Evolutionary conservation across 129 eudicot species (phyloP), one percentile per base, ranked within the genome.

Genomic region (Chrysanthemum seticuspe): DNA sequence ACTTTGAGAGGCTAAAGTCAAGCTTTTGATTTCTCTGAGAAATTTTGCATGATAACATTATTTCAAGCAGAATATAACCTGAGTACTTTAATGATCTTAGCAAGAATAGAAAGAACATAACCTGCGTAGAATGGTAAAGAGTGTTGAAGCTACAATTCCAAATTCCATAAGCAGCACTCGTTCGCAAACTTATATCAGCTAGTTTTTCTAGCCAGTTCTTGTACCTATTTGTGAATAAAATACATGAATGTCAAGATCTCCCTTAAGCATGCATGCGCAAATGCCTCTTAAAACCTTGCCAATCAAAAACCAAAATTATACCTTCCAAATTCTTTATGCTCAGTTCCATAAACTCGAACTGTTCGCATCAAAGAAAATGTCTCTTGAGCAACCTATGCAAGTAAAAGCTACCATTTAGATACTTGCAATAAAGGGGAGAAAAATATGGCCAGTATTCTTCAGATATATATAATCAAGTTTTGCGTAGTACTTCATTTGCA

Each of bases 271-370:
- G 50, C 72, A 67, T 34, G 62, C 6, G 50, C 14, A 47, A 70
- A 49, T 65, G 47, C 45, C 70, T 70, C 23, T 65, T 45, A 40
- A 40, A 40, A 40, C 2, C 2, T 40, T 40, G 47, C 10, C 15
- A 44, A 61, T 13, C 31, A 68, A 65, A 13, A 68, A 49, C 56
- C 50, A 71, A 53, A 54, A 8, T 29, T 40, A 65, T 78, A 95
- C 99, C 99, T 91, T 71, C 75, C 81, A 71, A 82, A 77, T 88
- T 95, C 99, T 83, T 83, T 89, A 57, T 82, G 70, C 79, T 95
- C 99, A 18, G 99, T 83, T 79, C 99, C 99, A 83, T 95, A 95
- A 52, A 95, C 99, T 74, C 99, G 87, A 67, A 95, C 97, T 76
- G 99, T 95, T 79, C 97, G 86, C 94, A 95, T 89, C 78, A 95